Percentiles rank a stretch among this genome's conserved stretches.
phyloP scores from a whole-genome alignment of 208 protist species.

The Phytomonas sp. region DNA sequence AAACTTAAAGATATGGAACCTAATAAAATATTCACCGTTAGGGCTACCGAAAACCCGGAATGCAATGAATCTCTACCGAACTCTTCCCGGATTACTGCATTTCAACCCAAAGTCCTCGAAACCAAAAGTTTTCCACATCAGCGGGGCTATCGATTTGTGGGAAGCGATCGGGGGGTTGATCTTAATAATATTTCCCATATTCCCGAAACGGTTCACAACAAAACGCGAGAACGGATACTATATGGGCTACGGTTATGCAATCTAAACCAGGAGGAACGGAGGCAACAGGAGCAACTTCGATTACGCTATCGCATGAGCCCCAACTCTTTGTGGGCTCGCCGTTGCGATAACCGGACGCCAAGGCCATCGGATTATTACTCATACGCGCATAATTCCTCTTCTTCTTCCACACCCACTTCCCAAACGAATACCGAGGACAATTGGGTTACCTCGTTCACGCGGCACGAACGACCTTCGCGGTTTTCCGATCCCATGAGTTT shows the following conservation, averaged over 20 bases:
- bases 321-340: background rate
- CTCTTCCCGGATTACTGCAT: constrained; percentile 44
- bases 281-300: constrained; percentile 25
- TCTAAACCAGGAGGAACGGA: constrained; percentile 37
- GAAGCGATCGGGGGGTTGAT: background rate
- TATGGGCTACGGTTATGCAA: constrained; percentile 39
- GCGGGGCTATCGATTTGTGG: background rate
- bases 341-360: background rate
- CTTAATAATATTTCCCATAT: background rate
- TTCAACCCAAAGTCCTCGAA: constrained; percentile 59
- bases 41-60: background rate
- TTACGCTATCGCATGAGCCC: background rate
- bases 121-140: constrained; percentile 13
- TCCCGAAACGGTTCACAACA: constrained; percentile 13
- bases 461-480: background rate
- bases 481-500: background rate
- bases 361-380: background rate
- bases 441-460: background rate
- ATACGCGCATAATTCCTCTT: background rate
- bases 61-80: constrained; percentile 54
- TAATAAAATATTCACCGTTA: background rate
- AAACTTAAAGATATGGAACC: background rate
- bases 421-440: background rate
- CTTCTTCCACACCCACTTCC: too few relatives aligned
- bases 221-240: constrained; percentile 25